These are phyloP conservation scores for Tuber brumale DNA, from an alignment of 495 filamentous ascomycete species.

Conservation along the genomic window DNA sequence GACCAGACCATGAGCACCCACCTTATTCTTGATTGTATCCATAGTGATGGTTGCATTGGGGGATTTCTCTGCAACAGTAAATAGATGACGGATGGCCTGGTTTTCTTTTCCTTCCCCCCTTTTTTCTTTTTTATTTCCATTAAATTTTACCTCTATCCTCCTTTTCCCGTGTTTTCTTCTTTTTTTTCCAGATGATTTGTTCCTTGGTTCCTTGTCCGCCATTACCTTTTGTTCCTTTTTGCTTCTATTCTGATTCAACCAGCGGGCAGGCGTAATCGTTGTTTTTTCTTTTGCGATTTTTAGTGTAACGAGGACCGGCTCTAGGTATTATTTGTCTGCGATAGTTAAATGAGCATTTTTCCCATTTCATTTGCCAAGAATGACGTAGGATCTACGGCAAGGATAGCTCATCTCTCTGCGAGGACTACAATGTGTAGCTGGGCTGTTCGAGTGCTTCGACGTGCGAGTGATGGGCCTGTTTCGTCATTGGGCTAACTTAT, in stretches of 20 bases:
- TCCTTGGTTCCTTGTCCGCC: neutral
- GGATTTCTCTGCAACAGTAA: constrained; percentile 30
- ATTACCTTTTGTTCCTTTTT: neutral
- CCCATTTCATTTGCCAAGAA: constrained; percentile 24
- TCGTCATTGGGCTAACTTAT: constrained; percentile 4
- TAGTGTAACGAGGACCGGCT: neutral
- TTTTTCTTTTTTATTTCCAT: constrained; percentile 20
- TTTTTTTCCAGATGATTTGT: neutral
- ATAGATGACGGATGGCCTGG: constrained; percentile 39
- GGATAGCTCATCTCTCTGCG: constrained; percentile 27
- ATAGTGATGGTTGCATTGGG: constrained; percentile 15
- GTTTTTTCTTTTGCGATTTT: neutral
- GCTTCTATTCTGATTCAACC: neutral
- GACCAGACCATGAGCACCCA: constrained; percentile 22
- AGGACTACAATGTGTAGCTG: neutral
- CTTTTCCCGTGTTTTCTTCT: neutral
- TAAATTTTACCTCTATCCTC: neutral
- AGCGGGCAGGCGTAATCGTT: constrained; percentile 5
- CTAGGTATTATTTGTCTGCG: neutral
- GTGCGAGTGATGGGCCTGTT: neutral
- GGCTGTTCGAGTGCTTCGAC: neutral
- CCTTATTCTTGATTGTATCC: constrained; percentile 30
- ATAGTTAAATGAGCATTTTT: constrained; percentile 3
- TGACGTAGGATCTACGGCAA: constrained; percentile 37
- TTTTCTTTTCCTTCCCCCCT: constrained; percentile 23